Evolutionary conservation across 164 flowering plant species (phyloP).

Genomic region (Nelumbo lutea): DNA sequence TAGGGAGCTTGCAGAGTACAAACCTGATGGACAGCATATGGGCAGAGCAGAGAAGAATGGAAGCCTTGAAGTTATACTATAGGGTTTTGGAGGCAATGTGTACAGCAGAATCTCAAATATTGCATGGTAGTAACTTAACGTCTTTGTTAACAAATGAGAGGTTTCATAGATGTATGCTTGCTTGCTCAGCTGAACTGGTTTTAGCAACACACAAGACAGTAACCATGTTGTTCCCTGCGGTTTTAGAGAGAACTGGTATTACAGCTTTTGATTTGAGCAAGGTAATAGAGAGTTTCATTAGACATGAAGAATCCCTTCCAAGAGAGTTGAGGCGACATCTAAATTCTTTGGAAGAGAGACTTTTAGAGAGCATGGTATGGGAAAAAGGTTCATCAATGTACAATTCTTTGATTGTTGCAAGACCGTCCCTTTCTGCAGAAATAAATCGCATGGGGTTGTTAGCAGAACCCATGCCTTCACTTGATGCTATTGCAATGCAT

Average conservation of each 20-base stretch:
- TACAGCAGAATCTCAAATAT: constrained; percentile 72
- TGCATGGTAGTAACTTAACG: constrained; percentile 74
- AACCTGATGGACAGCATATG: constrained; percentile 85
- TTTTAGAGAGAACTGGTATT: constrained; percentile 89
- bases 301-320: constrained; percentile 95
- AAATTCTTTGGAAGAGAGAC: constrained; percentile 89
- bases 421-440: constrained; percentile 66
- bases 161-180: constrained; percentile 98
- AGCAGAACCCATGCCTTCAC: constrained; percentile 97
- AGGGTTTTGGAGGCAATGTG: constrained; percentile 94
- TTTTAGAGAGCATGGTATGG: constrained; percentile 98
- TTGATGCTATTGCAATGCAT: constrained; percentile 84
- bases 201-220: constrained; percentile 93
- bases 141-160: constrained; percentile 91
- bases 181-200: constrained; percentile 96
- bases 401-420: constrained; percentile 89
- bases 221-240: constrained; percentile 94
- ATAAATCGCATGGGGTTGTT: constrained; percentile 73
- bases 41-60: constrained; percentile 91
- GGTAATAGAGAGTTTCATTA: constrained; percentile 95
- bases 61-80: constrained; percentile 81
- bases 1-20: constrained; percentile 54
- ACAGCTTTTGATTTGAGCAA: constrained; percentile 99
- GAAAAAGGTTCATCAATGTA: constrained; percentile 97
- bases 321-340: constrained; percentile 90